phyloP scores from a whole-genome alignment of 495 filamentous ascomycete species.

The Daldinia concentrica region DNA sequence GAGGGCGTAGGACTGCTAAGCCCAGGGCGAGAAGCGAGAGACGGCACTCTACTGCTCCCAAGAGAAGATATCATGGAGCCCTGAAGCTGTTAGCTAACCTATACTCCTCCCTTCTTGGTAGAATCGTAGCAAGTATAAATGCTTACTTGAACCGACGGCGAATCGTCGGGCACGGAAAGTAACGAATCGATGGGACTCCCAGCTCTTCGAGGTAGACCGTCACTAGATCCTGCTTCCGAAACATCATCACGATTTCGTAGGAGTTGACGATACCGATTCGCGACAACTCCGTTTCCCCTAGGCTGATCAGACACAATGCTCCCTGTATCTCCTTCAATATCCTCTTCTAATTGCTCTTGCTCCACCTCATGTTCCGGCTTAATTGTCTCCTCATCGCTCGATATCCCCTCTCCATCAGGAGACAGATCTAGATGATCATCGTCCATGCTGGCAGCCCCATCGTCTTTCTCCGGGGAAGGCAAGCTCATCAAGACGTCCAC shows the following conservation, averaged over 20 bases:
- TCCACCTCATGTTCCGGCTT: slow-evolving; percentile 51
- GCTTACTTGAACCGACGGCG: slow-evolving; percentile 85
- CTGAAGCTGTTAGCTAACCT: slow-evolving; percentile 58
- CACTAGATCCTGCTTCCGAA: slow-evolving; percentile 59
- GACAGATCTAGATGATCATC: slow-evolving; percentile 52
- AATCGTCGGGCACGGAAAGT: slow-evolving; percentile 84
- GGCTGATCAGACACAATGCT: slow-evolving; percentile 38
- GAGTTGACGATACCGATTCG: slow-evolving; percentile 59
- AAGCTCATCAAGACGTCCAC: slow-evolving; percentile 58
- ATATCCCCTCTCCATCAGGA: slow-evolving; percentile 45
- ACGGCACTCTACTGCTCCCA: slow-evolving; percentile 67
- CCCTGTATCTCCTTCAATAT: slow-evolving; percentile 51
- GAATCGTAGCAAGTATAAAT: slow-evolving; percentile 3
- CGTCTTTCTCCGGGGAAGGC: slow-evolving; percentile 56
- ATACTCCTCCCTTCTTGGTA: neutral
- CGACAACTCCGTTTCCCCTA: slow-evolving; percentile 46
- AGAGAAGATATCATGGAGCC: slow-evolving; percentile 83
- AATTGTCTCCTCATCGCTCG: slow-evolving; percentile 59
- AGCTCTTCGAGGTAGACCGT: slow-evolving; percentile 50
- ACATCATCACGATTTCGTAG: slow-evolving; percentile 52
- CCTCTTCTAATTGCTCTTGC: slow-evolving; percentile 46
- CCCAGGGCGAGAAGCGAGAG: slow-evolving; percentile 57
- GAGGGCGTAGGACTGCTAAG: slow-evolving; percentile 74
- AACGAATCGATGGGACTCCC: slow-evolving; percentile 61
- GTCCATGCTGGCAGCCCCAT: slow-evolving; percentile 57